phyloP scores from a whole-genome alignment of 371 early-diverging fungal genomes.

The Circinella minor region DNA sequence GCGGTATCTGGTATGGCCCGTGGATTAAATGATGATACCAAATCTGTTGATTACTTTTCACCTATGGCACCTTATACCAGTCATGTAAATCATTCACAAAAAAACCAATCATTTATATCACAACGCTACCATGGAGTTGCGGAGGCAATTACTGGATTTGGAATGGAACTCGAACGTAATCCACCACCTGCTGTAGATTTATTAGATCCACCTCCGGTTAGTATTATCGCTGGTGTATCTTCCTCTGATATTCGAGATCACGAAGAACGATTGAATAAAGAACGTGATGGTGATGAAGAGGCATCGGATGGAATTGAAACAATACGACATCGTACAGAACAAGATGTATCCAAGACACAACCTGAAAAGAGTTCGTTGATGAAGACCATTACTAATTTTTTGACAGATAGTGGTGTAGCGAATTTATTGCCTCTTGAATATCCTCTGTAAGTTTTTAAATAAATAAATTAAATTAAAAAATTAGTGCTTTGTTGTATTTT shows the following conservation, averaged over 20 bases:
- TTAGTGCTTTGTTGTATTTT: neutral
- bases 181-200: slow-evolving; percentile 41
- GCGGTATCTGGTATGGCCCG: neutral
- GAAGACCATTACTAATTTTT: slow-evolving; percentile 79
- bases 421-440: slow-evolving; percentile 74
- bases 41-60: slow-evolving; percentile 43
- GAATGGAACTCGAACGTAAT: slow-evolving; percentile 24
- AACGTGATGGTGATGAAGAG: slow-evolving; percentile 8
- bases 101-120: slow-evolving; percentile 14
- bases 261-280: neutral
- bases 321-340: neutral
- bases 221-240: slow-evolving; percentile 21
- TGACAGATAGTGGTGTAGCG: slow-evolving; percentile 66
- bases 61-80: slow-evolving; percentile 41
- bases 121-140: slow-evolving; percentile 17
- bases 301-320: neutral
- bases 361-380: slow-evolving; percentile 67
- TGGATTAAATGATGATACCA: slow-evolving; percentile 4
- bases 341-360: slow-evolving; percentile 5
- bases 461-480: neutral
- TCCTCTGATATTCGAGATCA: slow-evolving; percentile 13
- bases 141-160: slow-evolving; percentile 22
- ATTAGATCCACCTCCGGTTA: slow-evolving; percentile 27
- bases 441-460: slow-evolving; percentile 63
- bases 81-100: slow-evolving; percentile 20